Evolutionary conservation across 257 asterid species (phyloP), one percentile per base, ranked within the genome.

Genomic region (Solanum rostratum): DNA sequence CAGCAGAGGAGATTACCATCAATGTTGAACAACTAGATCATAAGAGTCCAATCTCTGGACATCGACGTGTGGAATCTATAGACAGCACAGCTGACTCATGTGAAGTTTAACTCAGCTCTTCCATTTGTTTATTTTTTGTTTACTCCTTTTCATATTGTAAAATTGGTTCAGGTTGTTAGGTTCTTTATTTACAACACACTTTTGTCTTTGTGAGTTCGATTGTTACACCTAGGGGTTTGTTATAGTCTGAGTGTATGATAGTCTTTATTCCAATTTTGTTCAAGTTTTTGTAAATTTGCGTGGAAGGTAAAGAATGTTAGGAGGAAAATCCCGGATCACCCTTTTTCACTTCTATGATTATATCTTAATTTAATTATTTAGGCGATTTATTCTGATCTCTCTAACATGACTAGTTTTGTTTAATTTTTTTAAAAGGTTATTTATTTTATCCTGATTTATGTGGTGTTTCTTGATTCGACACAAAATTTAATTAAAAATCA

Each of bases 71-170:
- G 7, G 97, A 94, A 87, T 96, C 99, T 30, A 27, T 86, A 85
- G 96, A 90, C 84, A 94, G 98, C 91, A 89, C 85, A 27, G 88
- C 91, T 59, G 98, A 93, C 54, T 94, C 98, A 1, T 27, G 88
- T 82, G 97, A 92, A 79, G 91, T 91, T 74, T 96, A 80, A 87
- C 57, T 83, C 59, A 27, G 78, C 37, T 83, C 52, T 84, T 68
- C 50, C 70, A 80, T 84, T 80, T 52, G 71, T 86, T 85, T 62
- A 49, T 41, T 60, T 20, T 16, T 57, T 62, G 33, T 27, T 62
- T 18, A 19, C 62, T 81, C 50, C 69, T 33, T 86, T 89, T 86
- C 79, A 55, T 86, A 45, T 39, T 88, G 91, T 85, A 85, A 79
- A 83, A 86, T 90, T 74, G 81, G 60, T 46, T n/a, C 60, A 85